Percentiles rank a stretch among this genome's conserved stretches.
These are phyloP conservation scores for Alternaria consortialis DNA, from an alignment of 2,329 filamentous ascomycete species.

Conservation along the genomic window DNA sequence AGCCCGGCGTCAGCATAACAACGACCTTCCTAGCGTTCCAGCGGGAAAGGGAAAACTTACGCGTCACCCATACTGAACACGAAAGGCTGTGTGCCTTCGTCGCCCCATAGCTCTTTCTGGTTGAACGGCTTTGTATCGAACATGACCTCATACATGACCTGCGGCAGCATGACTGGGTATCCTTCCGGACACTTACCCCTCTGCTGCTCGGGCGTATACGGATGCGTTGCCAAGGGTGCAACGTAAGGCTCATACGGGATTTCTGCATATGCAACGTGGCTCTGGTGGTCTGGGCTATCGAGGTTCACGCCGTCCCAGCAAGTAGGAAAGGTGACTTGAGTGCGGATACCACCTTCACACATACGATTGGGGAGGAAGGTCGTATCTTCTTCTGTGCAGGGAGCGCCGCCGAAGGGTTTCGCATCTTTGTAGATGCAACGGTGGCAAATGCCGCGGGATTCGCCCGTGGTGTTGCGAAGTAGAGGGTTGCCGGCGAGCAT, in stretches of 20 bases:
- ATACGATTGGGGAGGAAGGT: constrained; percentile 48
- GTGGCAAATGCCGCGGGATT: constrained; percentile 43
- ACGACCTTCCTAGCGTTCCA: background rate
- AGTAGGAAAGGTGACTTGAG: constrained; percentile 57
- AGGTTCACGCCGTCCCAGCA: constrained; percentile 62
- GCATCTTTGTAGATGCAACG: constrained; percentile 43
- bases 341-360: constrained; percentile 58
- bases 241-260: constrained; percentile 41
- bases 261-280: constrained; percentile 57
- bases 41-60: constrained; percentile 22
- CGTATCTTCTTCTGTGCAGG: constrained; percentile 51
- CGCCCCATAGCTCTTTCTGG: constrained; percentile 32
- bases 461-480: constrained; percentile 38
- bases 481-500: constrained; percentile 58
- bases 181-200: constrained; percentile 54
- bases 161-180: constrained; percentile 57
- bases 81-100: constrained; percentile 42
- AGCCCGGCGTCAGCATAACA: background rate
- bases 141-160: constrained; percentile 59
- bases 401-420: constrained; percentile 46
- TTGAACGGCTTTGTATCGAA: constrained; percentile 53
- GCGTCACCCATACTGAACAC: constrained; percentile 45
- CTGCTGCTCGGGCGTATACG: constrained; percentile 30
- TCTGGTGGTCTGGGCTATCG: constrained; percentile 65
- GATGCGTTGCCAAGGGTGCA: constrained; percentile 24